Base-by-base conservation (phyloP, 208 protist species). In the Leishmania aethiopica region DNA sequence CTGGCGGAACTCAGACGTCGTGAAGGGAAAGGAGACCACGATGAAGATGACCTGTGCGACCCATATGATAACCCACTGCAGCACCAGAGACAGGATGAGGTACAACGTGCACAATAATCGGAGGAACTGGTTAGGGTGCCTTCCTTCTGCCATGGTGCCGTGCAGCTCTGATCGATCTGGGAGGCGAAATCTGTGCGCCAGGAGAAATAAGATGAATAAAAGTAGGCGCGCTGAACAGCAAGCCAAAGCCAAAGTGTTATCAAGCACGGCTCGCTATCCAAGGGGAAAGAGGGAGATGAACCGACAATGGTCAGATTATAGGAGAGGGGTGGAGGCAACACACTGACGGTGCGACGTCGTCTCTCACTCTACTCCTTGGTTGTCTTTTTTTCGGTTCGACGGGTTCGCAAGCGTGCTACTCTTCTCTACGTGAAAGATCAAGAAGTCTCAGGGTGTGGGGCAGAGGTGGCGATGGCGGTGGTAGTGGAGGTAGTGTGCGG, bases 1-100 rank as follows among this genome's bases (percentile, higher is more conserved):
- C 72, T 92, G 80, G 53, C 87, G 91, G 57, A 82, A 75, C 80
- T 91, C 85, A 45, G 81, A 82, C 25, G 87, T 90, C 25, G 86
- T 86, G 86, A 96, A 97, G 45, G 88, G 87, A 77, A 89, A 95
- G 53, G 90, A 87, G 22, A 95, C 4, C 45, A 88, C 45, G 19
- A 92, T 95, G 75, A 91, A 87, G 78, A 95, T 84, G 0, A 88
- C 72, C 82, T 97, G 94, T 42, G 88, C 37, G 49, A 95, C 40
- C 90, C 93, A 97, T 6, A 83, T 78, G 28, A 93, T 28, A n/a
- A 96, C 79, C 91, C 91, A 97, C 74, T 86, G 75, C 8, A 94
- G 42, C 5, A 80, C 17, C 19, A 97, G 45, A 11, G 83, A 86
- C 8, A 90, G 19, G n/a, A 93, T 28, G n/a, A 96, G 57, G 77